A percentile compares a stretch with the other conserved stretches of the same genome.
phyloP scores from a whole-genome alignment of 148 eudicot species.

The Amaranthus cruentus region DNA sequence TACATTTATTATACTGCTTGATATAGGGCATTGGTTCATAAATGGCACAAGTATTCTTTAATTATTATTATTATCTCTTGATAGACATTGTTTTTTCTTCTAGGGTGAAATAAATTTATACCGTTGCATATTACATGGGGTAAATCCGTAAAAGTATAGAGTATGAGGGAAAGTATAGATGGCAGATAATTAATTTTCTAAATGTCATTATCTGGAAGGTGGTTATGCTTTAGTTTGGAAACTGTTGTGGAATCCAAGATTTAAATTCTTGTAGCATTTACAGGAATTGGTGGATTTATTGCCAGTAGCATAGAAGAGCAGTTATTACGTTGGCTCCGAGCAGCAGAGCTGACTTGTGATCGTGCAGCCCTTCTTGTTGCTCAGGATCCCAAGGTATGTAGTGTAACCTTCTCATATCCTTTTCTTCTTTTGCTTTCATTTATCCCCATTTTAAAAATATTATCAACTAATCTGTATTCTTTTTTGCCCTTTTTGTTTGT shows the following conservation, averaged over 20 bases:
- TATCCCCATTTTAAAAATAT: not conserved
- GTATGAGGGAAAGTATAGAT: not conserved
- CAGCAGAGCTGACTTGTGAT: slow-evolving; percentile 97
- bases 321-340: slow-evolving; percentile 86
- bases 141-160: not conserved
- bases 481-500: not conserved
- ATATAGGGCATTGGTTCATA: not conserved
- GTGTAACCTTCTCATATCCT: not conserved
- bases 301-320: slow-evolving; percentile 90
- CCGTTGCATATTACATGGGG: not conserved
- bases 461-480: slow-evolving; percentile 5
- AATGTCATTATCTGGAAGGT: not conserved
- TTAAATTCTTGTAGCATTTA: slow-evolving; percentile 7
- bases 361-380: slow-evolving; percentile 99
- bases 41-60: not conserved
- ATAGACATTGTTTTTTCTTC: not conserved
- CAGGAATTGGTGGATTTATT: slow-evolving; percentile 84
- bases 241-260: not conserved
- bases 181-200: not conserved
- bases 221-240: not conserved
- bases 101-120: not conserved
- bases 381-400: slow-evolving; percentile 87
- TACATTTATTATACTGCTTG: not conserved
- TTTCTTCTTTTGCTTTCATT: not conserved
- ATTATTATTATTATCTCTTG: not conserved